Evolutionary conservation across 306 rosid species (phyloP).

Genomic region (Chamaecrista fasciculata): DNA sequence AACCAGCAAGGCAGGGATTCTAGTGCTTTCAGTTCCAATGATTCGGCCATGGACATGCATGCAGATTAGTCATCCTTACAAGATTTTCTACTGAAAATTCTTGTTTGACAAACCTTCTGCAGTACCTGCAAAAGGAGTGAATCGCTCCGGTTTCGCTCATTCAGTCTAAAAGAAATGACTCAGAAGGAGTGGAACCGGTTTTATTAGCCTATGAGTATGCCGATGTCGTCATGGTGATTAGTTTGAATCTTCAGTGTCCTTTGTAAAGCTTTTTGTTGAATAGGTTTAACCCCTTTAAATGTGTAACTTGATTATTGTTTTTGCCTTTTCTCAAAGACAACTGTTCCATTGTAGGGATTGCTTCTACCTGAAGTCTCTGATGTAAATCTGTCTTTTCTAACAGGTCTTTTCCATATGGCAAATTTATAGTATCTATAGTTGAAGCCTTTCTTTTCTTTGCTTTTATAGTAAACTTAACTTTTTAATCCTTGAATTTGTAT

Average conservation of each 20-base stretch:
- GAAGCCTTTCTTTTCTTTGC: not conserved
- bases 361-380: slow-evolving; percentile 19
- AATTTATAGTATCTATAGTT: not conserved
- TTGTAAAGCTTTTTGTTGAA: slow-evolving; percentile 39
- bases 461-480: too few species aligned
- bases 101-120: slow-evolving; percentile 27
- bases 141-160: slow-evolving; percentile 25
- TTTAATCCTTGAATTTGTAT: too few species aligned
- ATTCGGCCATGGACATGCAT: slow-evolving; percentile 83
- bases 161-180: slow-evolving; percentile 28
- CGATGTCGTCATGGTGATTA: slow-evolving; percentile 24
- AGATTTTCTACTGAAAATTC: slow-evolving; percentile 34
- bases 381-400: slow-evolving; percentile 27
- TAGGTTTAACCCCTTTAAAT: slow-evolving; percentile 23
- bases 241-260: slow-evolving; percentile 27
- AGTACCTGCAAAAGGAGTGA: slow-evolving; percentile 24
- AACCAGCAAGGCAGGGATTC: slow-evolving; percentile 53
- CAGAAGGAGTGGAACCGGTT: slow-evolving; percentile 27
- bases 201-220: slow-evolving; percentile 33
- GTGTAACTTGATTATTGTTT: slow-evolving; percentile 32
- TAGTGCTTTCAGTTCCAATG: slow-evolving; percentile 52
- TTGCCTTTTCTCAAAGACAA: not conserved
- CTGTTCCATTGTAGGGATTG: slow-evolving; percentile 17
- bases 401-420: slow-evolving; percentile 14
- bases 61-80: slow-evolving; percentile 60